Base-by-base conservation (phyloP, 495 filamentous ascomycete species). In the Podospora fimiseda region DNA sequence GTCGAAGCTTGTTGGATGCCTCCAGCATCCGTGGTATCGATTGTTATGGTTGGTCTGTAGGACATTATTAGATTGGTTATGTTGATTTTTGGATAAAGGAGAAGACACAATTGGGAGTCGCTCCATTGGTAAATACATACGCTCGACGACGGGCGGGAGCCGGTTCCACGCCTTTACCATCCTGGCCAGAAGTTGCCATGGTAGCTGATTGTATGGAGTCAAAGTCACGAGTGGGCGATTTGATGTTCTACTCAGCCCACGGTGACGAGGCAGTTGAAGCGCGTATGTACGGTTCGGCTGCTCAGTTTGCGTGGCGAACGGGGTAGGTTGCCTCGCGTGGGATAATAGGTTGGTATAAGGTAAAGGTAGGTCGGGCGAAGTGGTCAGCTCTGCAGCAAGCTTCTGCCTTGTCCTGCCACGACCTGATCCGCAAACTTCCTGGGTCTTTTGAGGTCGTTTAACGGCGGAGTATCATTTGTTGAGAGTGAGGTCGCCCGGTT, bases 41-140 rank as follows among this genome's bases (percentile, higher is more conserved):
- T 87, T 13, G 83, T 88, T 45, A 88, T 89, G 19, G 85, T 88
- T 30, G 86, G 86, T 40, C 72, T 75, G 58, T 52, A 9, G 33
- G 24, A 37, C 50, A 56, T 49, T 48, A 53, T 62, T 18, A 65
- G 52, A 15, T 53, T 41, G 41, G 19, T 30, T 30, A 46, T 50
- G 51, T n/a, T 21, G 33, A 19, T n/a, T 38, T 24, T 38, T 46
- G 41, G 21, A 53, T 23, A 21, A 24, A 18, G 44, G 21, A 15
- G 15, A 38, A 48, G 42, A 51, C 14, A 11, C 50, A 52, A 15
- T 21, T 47, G 9, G 18, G 14, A 21, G 45, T 20, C n/a, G 48
- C 1, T 38, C 14, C 30, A 23, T 24, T 16, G 46, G 23, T 7
- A 47, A 23, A 33, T 39, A 62, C 65, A 37, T 59, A 68, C 65